Evolutionary conservation across 805 yeast genomes (phyloP).

Genomic region (Candida montana): DNA sequence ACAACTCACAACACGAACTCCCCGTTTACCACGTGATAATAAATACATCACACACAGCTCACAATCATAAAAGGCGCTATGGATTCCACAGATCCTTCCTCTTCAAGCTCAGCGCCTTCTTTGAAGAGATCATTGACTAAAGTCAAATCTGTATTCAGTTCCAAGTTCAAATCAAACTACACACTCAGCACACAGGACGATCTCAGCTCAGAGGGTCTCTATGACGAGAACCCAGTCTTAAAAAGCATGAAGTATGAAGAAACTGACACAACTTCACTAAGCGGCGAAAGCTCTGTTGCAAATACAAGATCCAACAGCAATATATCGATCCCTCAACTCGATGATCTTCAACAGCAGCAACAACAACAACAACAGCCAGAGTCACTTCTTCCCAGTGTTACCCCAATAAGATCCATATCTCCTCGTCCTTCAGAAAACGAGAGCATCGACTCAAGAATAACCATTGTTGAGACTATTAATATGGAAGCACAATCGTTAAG

Average conservation of each 20-base stretch:
- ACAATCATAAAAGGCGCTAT: neutral
- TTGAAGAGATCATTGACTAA: slow-evolving; percentile 21
- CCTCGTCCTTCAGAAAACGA: neutral
- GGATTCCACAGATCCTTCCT: neutral
- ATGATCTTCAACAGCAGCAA: neutral
- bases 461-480: neutral
- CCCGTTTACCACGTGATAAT: no score
- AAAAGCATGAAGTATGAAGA: slow-evolving; percentile 23
- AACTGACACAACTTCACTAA: neutral
- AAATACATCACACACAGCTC: no score
- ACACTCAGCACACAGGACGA: neutral
- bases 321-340: neutral
- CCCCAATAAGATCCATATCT: neutral
- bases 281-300: neutral
- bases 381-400: neutral
- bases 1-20: no score
- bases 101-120: slow-evolving; percentile 7
- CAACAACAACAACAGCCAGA: neutral
- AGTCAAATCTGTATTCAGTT: slow-evolving; percentile 20
- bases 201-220: neutral
- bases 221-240: slow-evolving; percentile 13
- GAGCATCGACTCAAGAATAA: neutral
- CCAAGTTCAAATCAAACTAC: slow-evolving; percentile 13
- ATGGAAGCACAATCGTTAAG: neutral
- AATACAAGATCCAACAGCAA: slow-evolving; percentile 7